Evolutionary conservation across 148 eudicot genomes (phyloP), one percentile per base, ranked within the genome.

Genomic region (Amaranthus palmeri): DNA sequence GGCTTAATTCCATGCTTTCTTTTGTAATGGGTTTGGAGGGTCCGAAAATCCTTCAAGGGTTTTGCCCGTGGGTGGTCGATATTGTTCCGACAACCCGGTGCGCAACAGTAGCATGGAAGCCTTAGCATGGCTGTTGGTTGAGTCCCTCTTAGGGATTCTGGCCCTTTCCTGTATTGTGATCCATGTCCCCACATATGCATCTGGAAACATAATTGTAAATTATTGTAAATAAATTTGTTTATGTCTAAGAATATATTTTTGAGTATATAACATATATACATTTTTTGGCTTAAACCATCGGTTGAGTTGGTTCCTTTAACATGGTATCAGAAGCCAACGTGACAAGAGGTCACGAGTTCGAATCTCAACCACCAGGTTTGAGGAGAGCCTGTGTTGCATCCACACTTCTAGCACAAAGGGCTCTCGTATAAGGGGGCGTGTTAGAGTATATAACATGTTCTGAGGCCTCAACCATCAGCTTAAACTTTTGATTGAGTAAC

Each of bases 101-200:
- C 84, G 9, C 92, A 88, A 58, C 96, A 88, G 64, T 84, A 90
- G 85, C 96, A 90, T 3, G 96, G 96, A 8, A 88, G 87, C 78
- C 92, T 78, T 36, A 88, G 87, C 96, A 90, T 88, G 15, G 90
- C 96, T 15, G 96, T 90, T 67, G 92, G 96, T 66, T 90, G 96
- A 25, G 87, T 86, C 61, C 92, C 96, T 64, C 90, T 72, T 54
- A 90, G 80, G 2, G 92, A 87, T 74, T 87, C 96, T 17, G 96
- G 92, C 0, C 96, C 92, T 74, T 83, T 90, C 36, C 96, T 81
- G 77, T 90, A 90, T 65, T 90, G 92, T 36, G 92, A 90, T 76
- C 96, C 96, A 79, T 90, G 92, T 51, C 92, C 96, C 96, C 96
- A 90, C 96, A 90, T 86, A 76, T 88, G 96, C 96, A 90, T 90